Conservation (phyloP, 208 protist genomes). For the Polymyxa betae region DNA sequence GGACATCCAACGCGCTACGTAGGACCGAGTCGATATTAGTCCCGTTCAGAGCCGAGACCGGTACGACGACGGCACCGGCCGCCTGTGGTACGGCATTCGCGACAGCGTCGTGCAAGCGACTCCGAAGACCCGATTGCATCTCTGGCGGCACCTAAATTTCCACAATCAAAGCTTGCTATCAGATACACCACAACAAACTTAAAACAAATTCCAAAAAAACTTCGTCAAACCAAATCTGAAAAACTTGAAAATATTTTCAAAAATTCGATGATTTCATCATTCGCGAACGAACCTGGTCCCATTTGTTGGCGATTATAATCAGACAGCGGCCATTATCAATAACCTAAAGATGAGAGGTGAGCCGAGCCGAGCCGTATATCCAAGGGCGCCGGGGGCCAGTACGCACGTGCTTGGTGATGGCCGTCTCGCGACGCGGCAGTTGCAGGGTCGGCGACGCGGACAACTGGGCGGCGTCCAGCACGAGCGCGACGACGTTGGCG, state of each 20-base stretch:
- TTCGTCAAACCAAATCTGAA: no score
- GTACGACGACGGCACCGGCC: background rate
- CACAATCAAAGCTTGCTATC: no score
- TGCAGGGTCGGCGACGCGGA: background rate
- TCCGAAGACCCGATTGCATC: background rate
- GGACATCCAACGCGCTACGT: background rate
- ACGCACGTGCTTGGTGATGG: background rate
- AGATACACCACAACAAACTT: no score
- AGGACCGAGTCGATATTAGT: background rate
- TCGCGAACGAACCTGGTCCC: background rate
- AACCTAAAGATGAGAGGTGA: background rate
- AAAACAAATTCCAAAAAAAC: no score
- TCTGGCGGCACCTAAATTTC: no score
- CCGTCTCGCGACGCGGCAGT: background rate
- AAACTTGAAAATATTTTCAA: no score
- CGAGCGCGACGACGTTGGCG: background rate
- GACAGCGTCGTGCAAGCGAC: background rate
- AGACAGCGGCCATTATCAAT: background rate
- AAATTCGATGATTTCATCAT: no score
- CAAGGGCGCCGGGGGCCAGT: background rate
- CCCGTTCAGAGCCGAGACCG: background rate
- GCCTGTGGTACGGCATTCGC: background rate
- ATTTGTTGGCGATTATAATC: background rate
- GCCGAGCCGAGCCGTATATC: background rate
- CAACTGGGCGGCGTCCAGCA: background rate